Percentiles rank a stretch among this genome's conserved stretches.
Evolutionary conservation across 768 basidiomycete genomes (phyloP).

Genomic region (Agaricus blazei): DNA sequence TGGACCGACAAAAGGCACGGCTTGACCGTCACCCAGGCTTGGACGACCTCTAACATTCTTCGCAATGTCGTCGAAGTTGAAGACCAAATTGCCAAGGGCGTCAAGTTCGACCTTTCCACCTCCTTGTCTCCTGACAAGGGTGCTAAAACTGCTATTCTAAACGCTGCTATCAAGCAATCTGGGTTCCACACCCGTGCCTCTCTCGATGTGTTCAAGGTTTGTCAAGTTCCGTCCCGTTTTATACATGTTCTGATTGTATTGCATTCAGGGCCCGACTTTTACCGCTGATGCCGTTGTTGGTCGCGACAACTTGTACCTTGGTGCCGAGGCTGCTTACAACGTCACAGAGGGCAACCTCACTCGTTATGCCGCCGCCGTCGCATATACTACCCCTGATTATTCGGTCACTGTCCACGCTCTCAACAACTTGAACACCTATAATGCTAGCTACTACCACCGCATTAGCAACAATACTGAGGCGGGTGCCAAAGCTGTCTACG

Average conservation of each 20-base stretch:
- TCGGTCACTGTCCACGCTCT: slow-evolving; percentile 92
- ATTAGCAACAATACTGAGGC: slow-evolving; percentile 90
- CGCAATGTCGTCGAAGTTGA: slow-evolving; percentile 91
- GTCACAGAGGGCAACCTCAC: slow-evolving; percentile 90
- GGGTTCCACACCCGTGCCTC: slow-evolving; percentile 87
- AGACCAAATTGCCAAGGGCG: slow-evolving; percentile 94
- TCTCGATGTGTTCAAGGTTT: slow-evolving; percentile 92
- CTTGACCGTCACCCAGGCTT: slow-evolving; percentile 88
- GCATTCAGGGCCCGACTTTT: slow-evolving; percentile 84
- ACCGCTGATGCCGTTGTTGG: slow-evolving; percentile 94
- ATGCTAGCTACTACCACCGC: slow-evolving; percentile 97
- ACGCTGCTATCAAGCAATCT: slow-evolving; percentile 91
- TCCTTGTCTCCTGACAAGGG: slow-evolving; percentile 84
- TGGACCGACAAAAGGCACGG: slow-evolving; percentile 90
- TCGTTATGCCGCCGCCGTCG: slow-evolving; percentile 87
- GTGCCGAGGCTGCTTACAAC: slow-evolving; percentile 96
- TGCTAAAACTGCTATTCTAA: slow-evolving; percentile 78
- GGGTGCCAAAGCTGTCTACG: slow-evolving; percentile 94
- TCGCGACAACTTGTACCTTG: slow-evolving; percentile 95
- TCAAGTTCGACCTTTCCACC: slow-evolving; percentile 90
- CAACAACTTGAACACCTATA: slow-evolving; percentile 90
- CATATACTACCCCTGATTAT: slow-evolving; percentile 96
- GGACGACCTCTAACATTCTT: slow-evolving; percentile 94
- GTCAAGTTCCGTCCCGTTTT: slow-evolving; percentile 15
- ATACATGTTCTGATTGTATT: neutral